Evolutionary conservation across 1,284 basidiomycete genomes (phyloP), one percentile per base, ranked within the genome.

Genomic region (Cystobasidium pallidum): DNA sequence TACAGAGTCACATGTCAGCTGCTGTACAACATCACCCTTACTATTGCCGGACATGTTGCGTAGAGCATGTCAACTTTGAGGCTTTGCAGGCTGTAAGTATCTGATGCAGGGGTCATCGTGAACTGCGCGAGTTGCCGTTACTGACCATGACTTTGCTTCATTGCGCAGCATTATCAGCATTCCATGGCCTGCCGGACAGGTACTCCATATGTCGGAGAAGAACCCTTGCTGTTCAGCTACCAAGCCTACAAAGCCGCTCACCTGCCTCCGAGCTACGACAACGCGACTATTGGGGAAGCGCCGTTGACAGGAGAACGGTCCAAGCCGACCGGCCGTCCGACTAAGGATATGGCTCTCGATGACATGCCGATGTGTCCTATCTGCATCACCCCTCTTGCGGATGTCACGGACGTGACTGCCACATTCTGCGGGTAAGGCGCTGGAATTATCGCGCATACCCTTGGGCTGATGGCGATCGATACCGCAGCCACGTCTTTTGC

Each of bases 371-470:
- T 21, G 10, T 70, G 67, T 32, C 57, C 67, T 7, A 70, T 70
- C 7, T 70, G 67, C 43, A 34, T 70, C 10, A 70, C 36, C 13
- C 41, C 45, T 24, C n/a, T 70, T 11, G 26, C 67, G 7, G 67
- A 62, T 3, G 67, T 59, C 3, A 30, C n/a, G 32, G 58, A 70
- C 11, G 43, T 70, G 8, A 39, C 57, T 21, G 67, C 67, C 8
- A 70, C 67, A 13, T 62, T 70, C 26, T 70, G 67, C 67, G 67
- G 67, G 67, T 61, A 26, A 49, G 67, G 13, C 47, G 17, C n/a
- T 43, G 6, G 32, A 28, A 49, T 28, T 26, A n/a, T 34, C 32
- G 1, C n/a, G n/a, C n/a, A n/a, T n/a, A n/a, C n/a, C n/a, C n/a
- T n/a, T n/a, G n/a, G n/a, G n/a, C n/a, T n/a, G n/a, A n/a, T 32